Base-by-base conservation (phyloP, 2,329 filamentous ascomycete genomes). In the Sarocladium oryzae region DNA sequence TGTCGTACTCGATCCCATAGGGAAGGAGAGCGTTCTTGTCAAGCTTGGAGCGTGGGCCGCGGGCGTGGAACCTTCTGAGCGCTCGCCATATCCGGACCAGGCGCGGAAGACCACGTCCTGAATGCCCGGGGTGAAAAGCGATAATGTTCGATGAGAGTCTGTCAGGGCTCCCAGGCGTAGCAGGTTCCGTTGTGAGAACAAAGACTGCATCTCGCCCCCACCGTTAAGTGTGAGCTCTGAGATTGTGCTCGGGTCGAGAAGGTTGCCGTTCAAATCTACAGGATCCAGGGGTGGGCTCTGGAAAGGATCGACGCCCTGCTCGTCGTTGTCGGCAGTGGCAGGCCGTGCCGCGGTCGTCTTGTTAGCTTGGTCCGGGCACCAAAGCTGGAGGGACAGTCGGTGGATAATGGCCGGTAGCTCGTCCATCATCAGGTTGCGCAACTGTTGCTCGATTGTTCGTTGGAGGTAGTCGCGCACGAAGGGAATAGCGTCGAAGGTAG, bases 401-500 rank as follows among this genome's bases (percentile, higher is more conserved):
- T 99, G 93, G 55, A 99, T 96, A 54, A 97, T 97, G 46, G 92
- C 91, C 1, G 93, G 93, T 21, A 99, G 72, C 66, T 99, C 93
- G 57, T 99, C 92, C 90, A 97, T 97, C 76, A 99, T 95, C 57
- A 99, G 66, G 51, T 91, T 89, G 26, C 93, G 85, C 55, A 99
- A 72, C 68, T 97, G 93, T 49, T 82, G 87, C 70, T 99, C 93
- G 60, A 99, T 99, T 55, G 92, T 95, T 66, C 89, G 87, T 65
- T 99, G 93, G 52, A 99, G 74, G 67, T 97, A 97, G 68, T 99
- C 91, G 59, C 93, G 86, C 56, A 99, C 93, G 64, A 99, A 99
- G 40, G 93, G 92, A 62, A 99, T 99, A 11, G 92, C 96, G 72
- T 99, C 93, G 69, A 99, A 99, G 40, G 93, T 99, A 58, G 92